Evolutionary conservation across 2,329 filamentous ascomycete genomes (phyloP), one percentile per base, ranked within the genome.

Genomic region (Colletotrichum sidae): DNA sequence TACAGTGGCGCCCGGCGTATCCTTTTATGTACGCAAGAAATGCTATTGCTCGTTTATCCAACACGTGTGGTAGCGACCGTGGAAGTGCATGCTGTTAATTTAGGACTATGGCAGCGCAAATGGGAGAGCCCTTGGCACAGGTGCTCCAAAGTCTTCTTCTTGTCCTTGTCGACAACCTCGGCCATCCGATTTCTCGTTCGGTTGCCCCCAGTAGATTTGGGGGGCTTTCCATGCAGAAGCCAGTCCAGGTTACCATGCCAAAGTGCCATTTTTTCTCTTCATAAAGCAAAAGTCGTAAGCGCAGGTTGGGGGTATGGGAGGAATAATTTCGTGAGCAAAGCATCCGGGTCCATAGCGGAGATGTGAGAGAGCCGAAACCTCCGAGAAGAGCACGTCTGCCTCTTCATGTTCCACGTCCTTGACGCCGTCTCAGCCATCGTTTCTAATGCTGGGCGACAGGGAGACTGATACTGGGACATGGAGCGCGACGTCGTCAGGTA

Each of bases 381-480:
- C 45, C 15, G 17, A 25, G 37, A 51, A 52, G 46, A 46, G 35
- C 39, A 47, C 46, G 17, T 39, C 33, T 35, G 60, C 67, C 65
- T 68, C 62, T 55, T 56, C 38, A 37, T 65, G 41, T 41, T 62
- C 62, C 61, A 53, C 37, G 25, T 52, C 47, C 69, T 56, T 59
- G 59, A 67, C 67, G 67, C 63, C 64, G 67, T 69, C 72, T 70
- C 72, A 76, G 70, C 73, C 74, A 62, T 76, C 70, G 68, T 76
- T 77, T 76, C 74, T 75, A 69, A 67, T 75, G 71, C 73, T 73
- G 70, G 65, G 42, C 50, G 57, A 61, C 62, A 37, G 46, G 45
- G 42, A 33, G 58, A 47, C 52, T 50, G 53, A 45, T 54, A 17
- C 25, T 39, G 50, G 39, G 33, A 58, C 54, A 54, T 49, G 54